These are phyloP conservation scores for Aplosporella prunicola DNA, from an alignment of 2,329 filamentous ascomycete genomes.

Conservation along the genomic window DNA sequence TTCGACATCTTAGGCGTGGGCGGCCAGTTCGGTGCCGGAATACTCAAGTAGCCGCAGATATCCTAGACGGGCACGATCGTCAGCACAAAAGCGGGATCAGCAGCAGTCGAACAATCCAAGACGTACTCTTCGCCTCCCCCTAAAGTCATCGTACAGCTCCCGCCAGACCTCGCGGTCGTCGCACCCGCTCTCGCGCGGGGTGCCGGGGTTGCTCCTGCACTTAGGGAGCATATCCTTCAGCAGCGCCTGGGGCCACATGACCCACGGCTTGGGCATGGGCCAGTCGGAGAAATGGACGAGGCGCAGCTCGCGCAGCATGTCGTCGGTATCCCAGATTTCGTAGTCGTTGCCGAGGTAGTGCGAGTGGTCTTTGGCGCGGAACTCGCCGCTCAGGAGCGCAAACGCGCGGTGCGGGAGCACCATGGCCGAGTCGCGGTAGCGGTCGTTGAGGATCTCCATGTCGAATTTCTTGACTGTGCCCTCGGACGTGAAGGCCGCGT, in stretches of 20 bases:
- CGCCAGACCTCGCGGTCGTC: conserved; percentile 36
- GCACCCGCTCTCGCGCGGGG: conserved; percentile 21
- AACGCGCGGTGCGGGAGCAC: conserved; percentile 57
- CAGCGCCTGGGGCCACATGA: conserved; percentile 36
- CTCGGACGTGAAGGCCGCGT: conserved; percentile 17
- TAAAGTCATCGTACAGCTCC: conserved; percentile 36
- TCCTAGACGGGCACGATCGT: too few species aligned
- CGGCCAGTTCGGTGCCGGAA: conserved; percentile 30
- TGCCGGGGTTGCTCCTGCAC: conserved; percentile 23
- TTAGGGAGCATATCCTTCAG: conserved; percentile 37
- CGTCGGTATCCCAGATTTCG: conserved; percentile 51
- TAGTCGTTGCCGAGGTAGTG: conserved; percentile 43
- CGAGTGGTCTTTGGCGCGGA: conserved; percentile 45
- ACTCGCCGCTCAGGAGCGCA: conserved; percentile 53
- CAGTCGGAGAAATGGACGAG: conserved; percentile 64
- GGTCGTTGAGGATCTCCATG: conserved; percentile 58
- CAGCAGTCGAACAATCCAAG: background rate
- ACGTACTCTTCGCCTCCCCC: conserved; percentile 25
- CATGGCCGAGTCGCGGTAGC: conserved; percentile 49
- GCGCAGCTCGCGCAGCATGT: conserved; percentile 50
- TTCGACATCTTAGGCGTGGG: conserved; percentile 6
- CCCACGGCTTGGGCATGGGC: conserved; percentile 59
- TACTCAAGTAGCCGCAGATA: conserved; percentile 30
- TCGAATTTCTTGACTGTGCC: conserved; percentile 41
- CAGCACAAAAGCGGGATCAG: background rate